Evolutionary conservation across 2,329 filamentous ascomycete species (phyloP).

Genomic region (Alternaria burnsii): DNA sequence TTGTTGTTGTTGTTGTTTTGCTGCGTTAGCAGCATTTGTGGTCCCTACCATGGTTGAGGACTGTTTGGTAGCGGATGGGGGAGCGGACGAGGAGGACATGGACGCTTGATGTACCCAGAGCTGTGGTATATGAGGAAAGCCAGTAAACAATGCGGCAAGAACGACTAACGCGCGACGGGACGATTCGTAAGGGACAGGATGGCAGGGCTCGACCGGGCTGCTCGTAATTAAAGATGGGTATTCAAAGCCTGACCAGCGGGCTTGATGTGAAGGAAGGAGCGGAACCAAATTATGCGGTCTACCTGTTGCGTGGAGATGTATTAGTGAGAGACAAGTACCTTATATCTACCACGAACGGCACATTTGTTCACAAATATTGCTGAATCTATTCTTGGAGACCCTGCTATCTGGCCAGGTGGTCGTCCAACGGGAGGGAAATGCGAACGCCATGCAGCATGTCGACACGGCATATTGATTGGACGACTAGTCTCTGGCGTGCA

Average conservation of each 20-base stretch:
- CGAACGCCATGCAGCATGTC: constrained; percentile 38
- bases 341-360: constrained; percentile 55
- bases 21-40: constrained; percentile 59
- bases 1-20: constrained; percentile 51
- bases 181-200: constrained; percentile 54
- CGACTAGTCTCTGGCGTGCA: constrained; percentile 34
- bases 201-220: constrained; percentile 52
- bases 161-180: constrained; percentile 53
- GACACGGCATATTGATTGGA: constrained; percentile 40
- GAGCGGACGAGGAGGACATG: constrained; percentile 59
- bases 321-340: constrained; percentile 53
- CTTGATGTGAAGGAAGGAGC: constrained; percentile 51
- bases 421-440: constrained; percentile 41
- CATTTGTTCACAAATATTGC: constrained; percentile 52
- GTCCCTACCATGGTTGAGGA: constrained; percentile 61
- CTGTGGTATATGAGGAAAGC: constrained; percentile 49
- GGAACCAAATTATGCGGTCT: constrained; percentile 60
- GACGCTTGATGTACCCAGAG: constrained; percentile 54
- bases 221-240: constrained; percentile 58
- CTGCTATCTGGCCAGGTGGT: constrained; percentile 36
- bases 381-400: constrained; percentile 59
- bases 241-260: constrained; percentile 60
- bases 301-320: constrained; percentile 41
- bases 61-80: constrained; percentile 52
- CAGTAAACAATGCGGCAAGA: constrained; percentile 54